Evolutionary conservation across 805 yeast genomes (phyloP), one percentile per base, ranked within the genome.

Genomic region (Clavispora asparagi): DNA sequence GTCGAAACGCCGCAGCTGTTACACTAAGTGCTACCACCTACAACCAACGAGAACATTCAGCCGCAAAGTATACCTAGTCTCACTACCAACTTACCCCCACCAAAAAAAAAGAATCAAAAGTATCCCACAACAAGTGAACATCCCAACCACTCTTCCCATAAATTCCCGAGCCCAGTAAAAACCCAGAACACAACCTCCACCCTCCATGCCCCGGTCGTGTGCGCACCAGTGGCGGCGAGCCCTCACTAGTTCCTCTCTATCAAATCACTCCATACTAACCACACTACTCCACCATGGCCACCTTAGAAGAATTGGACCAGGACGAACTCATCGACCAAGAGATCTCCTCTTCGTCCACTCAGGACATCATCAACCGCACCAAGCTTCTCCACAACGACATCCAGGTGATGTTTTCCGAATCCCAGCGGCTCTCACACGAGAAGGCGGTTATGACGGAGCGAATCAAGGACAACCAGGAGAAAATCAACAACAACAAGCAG

Each of bases 401-500:
- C 67, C 89, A 91, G 64, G 90, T 94, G 58, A 89, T 94, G 85
- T 79, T 87, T 59, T 87, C 96, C 6, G 99, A 94, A 70, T 76
- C 83, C 57, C 94, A 90, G 67, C 79, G 98, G 63, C 74, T 94
- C 48, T 78, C 86, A 36, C 98, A 94, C 69, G 99, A 94, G 60
- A 88, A 89, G 71, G 81, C 88, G 47, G 88, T 89, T 42, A 94
- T 92, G 97, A 69, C 81, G 45, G 97, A 90, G 56, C 84, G 92
- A 65, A 89, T 94, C 68, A 90, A 91, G 65, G 98, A 94, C 60
- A 94, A 94, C 70, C 89, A 86, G 64, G 97, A 92, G 58, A 94
- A 94, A 70, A 92, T 94, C 67, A 88, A 88, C 60, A 92, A 94
- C 65, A 94, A 94, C 68, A 87, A 85, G 68, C 97, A 91, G 67